These are phyloP conservation scores for Pisolithus sp. DNA, from an alignment of 768 basidiomycete genomes.

Conservation along the genomic window DNA sequence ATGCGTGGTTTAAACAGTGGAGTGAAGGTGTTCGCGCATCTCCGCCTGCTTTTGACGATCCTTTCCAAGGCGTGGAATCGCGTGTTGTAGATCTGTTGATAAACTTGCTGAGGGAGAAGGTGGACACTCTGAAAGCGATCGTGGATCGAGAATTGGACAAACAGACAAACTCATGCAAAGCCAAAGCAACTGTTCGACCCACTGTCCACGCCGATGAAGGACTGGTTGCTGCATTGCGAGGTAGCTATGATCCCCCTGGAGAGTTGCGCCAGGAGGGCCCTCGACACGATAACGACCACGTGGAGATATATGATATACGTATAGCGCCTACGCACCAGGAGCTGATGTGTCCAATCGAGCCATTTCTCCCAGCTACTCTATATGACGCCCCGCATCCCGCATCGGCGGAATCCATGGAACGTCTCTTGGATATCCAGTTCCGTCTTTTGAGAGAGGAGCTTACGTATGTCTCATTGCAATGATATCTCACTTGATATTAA, in stretches of 20 bases:
- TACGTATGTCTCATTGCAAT: slow-evolving; percentile 35
- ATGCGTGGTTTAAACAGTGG: slow-evolving; percentile 46
- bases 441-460: slow-evolving; percentile 69
- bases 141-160: slow-evolving; percentile 44
- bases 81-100: slow-evolving; percentile 34
- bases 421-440: slow-evolving; percentile 68
- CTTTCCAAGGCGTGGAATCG: slow-evolving; percentile 26
- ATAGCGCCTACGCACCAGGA: slow-evolving; percentile 68
- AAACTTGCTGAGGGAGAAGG: slow-evolving; percentile 22
- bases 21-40: slow-evolving; percentile 28
- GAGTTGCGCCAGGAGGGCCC: slow-evolving; percentile 39
- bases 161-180: slow-evolving; percentile 18
- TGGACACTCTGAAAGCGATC: slow-evolving; percentile 35
- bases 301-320: slow-evolving; percentile 51
- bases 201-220: slow-evolving; percentile 24
- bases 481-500: not conserved
- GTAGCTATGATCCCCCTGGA: slow-evolving; percentile 53
- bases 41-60: slow-evolving; percentile 41
- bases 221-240: slow-evolving; percentile 32
- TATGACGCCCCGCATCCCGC: slow-evolving; percentile 58
- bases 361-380: slow-evolving; percentile 59
- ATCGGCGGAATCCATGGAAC: slow-evolving; percentile 52
- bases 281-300: slow-evolving; percentile 65
- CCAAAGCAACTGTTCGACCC: not conserved
- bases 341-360: slow-evolving; percentile 39